These are phyloP conservation scores for Puccinellia tenuiflora DNA, from an alignment of 176 grass and related monocot genomes.

Conservation along the genomic window DNA sequence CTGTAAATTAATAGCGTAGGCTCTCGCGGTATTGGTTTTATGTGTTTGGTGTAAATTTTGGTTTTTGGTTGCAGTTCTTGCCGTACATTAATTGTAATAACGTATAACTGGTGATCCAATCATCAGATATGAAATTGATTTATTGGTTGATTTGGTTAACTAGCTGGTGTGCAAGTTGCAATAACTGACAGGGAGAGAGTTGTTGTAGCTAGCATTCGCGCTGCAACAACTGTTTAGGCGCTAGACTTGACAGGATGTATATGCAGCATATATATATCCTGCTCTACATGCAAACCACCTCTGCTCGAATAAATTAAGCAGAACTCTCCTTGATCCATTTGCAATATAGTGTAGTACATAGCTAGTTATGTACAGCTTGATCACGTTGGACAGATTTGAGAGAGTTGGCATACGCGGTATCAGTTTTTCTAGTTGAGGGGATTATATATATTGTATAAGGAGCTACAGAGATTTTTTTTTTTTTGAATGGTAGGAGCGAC, in stretches of 20 bases:
- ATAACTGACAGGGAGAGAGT: neutral
- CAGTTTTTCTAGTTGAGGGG: neutral
- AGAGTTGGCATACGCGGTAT: neutral
- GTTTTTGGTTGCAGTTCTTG: constrained; percentile 6
- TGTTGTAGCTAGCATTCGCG: neutral
- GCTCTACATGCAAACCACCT: constrained; percentile 13
- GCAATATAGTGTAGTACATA: neutral
- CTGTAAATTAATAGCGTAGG: constrained; percentile 1
- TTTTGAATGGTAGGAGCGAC: neutral
- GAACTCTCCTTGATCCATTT: neutral
- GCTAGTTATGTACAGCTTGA: neutral
- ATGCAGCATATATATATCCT: neutral
- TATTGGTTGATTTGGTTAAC: neutral
- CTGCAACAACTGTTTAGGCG: neutral
- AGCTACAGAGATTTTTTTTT: too few species aligned
- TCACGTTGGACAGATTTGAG: neutral
- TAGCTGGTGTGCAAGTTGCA: neutral
- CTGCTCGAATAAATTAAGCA: neutral
- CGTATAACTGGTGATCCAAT: neutral
- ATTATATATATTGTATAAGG: neutral
- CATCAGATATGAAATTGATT: constrained; percentile 6
- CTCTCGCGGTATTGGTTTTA: neutral
- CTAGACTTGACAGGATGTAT: neutral
- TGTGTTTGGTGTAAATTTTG: neutral
- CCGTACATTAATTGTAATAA: constrained; percentile 14